Evolutionary conservation across 75 land plant genomes (phyloP).

Genomic region (Pinus albicaulis): DNA sequence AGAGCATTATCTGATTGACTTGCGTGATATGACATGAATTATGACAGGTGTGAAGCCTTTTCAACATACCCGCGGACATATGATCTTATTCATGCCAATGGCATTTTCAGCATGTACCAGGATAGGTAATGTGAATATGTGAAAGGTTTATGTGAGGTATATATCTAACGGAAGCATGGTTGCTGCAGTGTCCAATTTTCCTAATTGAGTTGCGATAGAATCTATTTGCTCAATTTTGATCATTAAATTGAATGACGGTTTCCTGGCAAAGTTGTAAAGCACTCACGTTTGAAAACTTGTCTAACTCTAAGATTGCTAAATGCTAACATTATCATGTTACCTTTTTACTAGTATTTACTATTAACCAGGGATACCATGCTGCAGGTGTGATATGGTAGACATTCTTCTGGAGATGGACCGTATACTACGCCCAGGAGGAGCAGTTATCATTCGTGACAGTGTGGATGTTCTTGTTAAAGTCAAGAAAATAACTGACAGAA

Average conservation of each 20-base stretch:
- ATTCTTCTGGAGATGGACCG: slow-evolving; percentile 79
- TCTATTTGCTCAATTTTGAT: not conserved
- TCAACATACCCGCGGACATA: slow-evolving; percentile 59
- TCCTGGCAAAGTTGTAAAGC: not conserved
- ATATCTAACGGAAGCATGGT: not conserved
- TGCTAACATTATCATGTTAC: too few species aligned
- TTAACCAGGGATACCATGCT: not conserved
- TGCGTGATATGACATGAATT: not conserved
- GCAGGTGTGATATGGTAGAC: slow-evolving; percentile 65
- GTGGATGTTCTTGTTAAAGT: slow-evolving; percentile 60
- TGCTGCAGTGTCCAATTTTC: not conserved
- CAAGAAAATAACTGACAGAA: slow-evolving; percentile 33
- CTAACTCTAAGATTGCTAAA: not conserved
- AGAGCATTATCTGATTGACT: not conserved
- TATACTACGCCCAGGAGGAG: slow-evolving; percentile 68
- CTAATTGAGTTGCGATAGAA: not conserved
- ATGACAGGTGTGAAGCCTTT: slow-evolving; percentile 47
- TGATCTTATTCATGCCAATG: slow-evolving; percentile 58
- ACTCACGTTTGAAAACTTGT: not conserved
- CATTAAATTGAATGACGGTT: not conserved
- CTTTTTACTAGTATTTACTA: too few species aligned
- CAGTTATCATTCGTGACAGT: slow-evolving; percentile 57
- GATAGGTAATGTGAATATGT: slow-evolving; percentile 28
- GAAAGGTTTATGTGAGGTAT: not conserved
- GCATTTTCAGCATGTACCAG: slow-evolving; percentile 57